Conservation (phyloP, 2,329 filamentous ascomycete species). For the Coniochaeta sp. region DNA sequence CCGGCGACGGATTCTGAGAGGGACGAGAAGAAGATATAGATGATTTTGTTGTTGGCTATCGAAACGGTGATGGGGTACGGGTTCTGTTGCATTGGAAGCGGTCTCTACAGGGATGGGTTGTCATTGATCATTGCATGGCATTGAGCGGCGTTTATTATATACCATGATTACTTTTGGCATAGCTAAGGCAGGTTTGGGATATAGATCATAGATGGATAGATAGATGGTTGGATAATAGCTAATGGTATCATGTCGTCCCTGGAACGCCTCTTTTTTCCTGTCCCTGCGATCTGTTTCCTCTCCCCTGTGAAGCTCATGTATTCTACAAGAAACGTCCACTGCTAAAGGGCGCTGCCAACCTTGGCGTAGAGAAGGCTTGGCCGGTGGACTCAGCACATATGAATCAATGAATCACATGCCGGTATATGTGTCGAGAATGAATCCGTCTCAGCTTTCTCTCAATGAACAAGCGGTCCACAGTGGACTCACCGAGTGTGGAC, state of each 20-base stretch:
- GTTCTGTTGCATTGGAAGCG: not conserved
- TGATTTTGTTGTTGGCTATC: not conserved
- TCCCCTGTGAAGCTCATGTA: not conserved
- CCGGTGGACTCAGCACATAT: not conserved
- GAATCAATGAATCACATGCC: not conserved
- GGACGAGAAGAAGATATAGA: not conserved
- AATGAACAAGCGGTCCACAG: not conserved
- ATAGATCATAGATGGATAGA: not conserved
- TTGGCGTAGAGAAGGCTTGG: not conserved
- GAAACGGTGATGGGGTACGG: not conserved
- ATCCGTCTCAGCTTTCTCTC: not conserved
- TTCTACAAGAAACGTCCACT: not conserved
- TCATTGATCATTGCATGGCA: not conserved
- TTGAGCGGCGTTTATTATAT: not conserved
- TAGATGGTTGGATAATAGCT: not conserved
- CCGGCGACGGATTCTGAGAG: not conserved
- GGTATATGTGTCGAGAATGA: not conserved
- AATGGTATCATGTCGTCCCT: not conserved
- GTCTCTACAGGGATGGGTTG: not conserved
- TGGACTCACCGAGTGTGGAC: not conserved
- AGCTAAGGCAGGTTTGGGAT: not conserved
- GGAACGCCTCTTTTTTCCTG: not conserved
- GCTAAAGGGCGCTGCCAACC: not conserved
- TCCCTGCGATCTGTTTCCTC: not conserved
- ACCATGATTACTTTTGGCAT: not conserved